These are phyloP conservation scores for Xerocomellus chrysenteron DNA, from an alignment of 768 basidiomycete species.

Conservation along the genomic window DNA sequence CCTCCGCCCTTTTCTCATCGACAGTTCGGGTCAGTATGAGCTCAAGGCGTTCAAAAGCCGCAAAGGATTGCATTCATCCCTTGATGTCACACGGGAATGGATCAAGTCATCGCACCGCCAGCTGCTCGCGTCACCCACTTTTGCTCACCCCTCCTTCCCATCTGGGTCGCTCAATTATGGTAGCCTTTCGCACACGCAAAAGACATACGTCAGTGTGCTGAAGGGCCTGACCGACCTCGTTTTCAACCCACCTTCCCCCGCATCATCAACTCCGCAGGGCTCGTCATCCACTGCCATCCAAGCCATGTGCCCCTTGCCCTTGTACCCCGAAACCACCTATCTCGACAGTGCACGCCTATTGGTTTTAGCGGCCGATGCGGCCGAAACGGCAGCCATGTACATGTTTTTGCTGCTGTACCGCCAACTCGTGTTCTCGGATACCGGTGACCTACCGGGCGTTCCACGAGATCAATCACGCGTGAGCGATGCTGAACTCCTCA, in stretches of 20 bases:
- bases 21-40: conserved; percentile 78
- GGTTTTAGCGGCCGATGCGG: conserved; percentile 66
- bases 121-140: conserved; percentile 40
- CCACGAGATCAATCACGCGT: conserved; percentile 38
- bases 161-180: conserved; percentile 43
- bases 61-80: conserved; percentile 44
- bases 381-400: conserved; percentile 72
- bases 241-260: conserved; percentile 50
- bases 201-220: conserved; percentile 53
- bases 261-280: conserved; percentile 34
- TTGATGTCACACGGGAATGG: conserved; percentile 65
- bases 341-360: conserved; percentile 73
- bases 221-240: conserved; percentile 65
- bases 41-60: conserved; percentile 70
- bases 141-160: conserved; percentile 45
- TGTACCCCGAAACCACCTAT: conserved; percentile 76
- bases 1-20: conserved; percentile 85
- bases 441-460: conserved; percentile 30
- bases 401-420: conserved; percentile 82
- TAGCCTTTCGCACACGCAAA: conserved; percentile 41
- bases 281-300: conserved; percentile 33
- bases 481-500: conserved; percentile 53
- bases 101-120: conserved; percentile 52
- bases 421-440: conserved; percentile 60
- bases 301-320: conserved; percentile 36